These are phyloP conservation scores for Syncephalis plumigaleata DNA, from an alignment of 371 early-diverging fungal species.

Conservation along the genomic window DNA sequence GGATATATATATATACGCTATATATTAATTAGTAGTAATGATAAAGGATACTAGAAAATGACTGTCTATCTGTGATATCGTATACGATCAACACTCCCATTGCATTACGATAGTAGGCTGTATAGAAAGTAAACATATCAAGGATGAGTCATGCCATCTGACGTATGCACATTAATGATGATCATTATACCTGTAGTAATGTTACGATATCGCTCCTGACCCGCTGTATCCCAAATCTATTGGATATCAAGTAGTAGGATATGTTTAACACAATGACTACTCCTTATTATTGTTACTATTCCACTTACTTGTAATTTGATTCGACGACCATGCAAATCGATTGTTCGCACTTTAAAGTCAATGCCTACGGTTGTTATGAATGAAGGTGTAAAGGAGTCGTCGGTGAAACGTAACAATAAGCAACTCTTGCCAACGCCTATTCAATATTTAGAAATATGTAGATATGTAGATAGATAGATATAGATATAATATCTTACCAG, in stretches of 20 bases:
- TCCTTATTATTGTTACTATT: too few relatives aligned
- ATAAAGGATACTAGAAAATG: conserved; percentile 69
- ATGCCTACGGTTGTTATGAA: conserved; percentile 99
- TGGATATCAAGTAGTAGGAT: too few relatives aligned
- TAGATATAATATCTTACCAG: conserved; percentile 45
- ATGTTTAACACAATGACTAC: too few relatives aligned
- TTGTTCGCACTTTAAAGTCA: conserved; percentile 99
- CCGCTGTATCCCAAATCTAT: conserved; percentile 97
- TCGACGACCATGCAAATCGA: conserved; percentile 93
- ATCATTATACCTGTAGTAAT: conserved; percentile 72
- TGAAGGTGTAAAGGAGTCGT: conserved; percentile 96
- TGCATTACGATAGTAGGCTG: conserved; percentile 96
- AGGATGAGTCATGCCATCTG: too few relatives aligned
- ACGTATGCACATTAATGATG: neutral
- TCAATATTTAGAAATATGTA: neutral
- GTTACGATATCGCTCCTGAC: conserved; percentile 99
- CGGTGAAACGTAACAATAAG: conserved; percentile 88
- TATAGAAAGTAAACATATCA: neutral
- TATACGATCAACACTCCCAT: conserved; percentile 99
- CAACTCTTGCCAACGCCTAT: conserved; percentile 96
- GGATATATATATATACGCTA: neutral
- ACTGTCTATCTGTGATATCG: conserved; percentile 96
- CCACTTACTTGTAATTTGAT: conserved; percentile 86
- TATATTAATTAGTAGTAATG: neutral
- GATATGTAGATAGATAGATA: neutral